Evolutionary conservation across 305 asterid genomes (phyloP).

Genomic region (Solanum aculeatissimum): DNA sequence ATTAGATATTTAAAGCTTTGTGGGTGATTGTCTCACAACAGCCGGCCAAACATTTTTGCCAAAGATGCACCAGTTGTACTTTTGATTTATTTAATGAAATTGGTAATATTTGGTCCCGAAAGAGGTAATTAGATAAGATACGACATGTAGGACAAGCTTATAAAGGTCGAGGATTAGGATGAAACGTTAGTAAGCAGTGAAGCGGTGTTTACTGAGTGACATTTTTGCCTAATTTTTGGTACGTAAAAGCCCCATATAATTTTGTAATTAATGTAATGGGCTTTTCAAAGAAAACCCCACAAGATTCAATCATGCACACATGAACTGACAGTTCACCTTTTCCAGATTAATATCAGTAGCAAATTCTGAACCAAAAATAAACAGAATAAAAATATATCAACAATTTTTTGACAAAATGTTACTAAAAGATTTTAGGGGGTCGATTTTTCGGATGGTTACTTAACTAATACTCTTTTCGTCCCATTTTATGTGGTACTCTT

Average conservation of each 20-base stretch:
- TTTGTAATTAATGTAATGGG: neutral
- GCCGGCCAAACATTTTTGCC: slow-evolving; percentile 6
- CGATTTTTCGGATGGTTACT: neutral
- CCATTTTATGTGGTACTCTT: too few relatives aligned
- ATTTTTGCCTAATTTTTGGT: neutral
- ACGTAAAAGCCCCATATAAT: neutral
- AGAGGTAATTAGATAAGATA: neutral
- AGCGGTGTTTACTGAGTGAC: neutral
- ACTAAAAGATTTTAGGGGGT: neutral
- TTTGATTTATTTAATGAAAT: neutral
- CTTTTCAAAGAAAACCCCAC: neutral
- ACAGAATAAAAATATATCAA: neutral
- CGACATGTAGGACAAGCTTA: neutral
- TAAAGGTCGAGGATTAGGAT: neutral
- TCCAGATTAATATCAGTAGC: neutral
- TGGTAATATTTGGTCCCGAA: neutral
- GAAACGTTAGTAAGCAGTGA: too few relatives aligned
- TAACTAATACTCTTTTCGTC: neutral
- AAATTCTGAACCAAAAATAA: neutral
- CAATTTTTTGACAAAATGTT: neutral
- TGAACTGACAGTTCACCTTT: neutral
- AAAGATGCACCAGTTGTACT: neutral
- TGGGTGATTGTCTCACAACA: neutral
- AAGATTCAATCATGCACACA: neutral
- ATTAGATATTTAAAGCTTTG: neutral